phyloP scores from a whole-genome alignment of 352 stramenopile species.

The Thraustochytrium striatum region DNA sequence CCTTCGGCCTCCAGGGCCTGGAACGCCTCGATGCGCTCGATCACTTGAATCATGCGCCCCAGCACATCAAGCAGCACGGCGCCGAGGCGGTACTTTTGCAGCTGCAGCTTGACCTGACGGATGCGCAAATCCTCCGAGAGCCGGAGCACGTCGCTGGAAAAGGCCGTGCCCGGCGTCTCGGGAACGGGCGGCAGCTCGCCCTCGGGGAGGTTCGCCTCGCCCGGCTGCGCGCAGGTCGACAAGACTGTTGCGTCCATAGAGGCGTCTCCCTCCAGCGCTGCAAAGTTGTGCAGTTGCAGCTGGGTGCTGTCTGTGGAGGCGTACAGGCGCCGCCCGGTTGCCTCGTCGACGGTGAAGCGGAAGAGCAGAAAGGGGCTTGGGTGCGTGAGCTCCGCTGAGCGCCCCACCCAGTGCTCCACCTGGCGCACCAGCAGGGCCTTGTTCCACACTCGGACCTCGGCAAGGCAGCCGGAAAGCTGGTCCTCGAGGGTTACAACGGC shows the following conservation, averaged over 20 bases:
- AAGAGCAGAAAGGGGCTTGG: neutral
- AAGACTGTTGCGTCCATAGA: neutral
- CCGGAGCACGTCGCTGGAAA: too few species aligned
- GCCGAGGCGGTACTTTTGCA: neutral
- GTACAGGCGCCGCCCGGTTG: neutral
- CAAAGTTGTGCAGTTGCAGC: neutral
- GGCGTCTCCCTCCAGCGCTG: neutral
- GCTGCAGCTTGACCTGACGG: too few species aligned
- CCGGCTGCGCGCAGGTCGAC: too few species aligned
- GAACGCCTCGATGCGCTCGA: neutral
- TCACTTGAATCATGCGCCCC: neutral
- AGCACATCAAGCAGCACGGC: neutral
- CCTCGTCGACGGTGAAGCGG: neutral
- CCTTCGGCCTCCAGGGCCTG: neutral
- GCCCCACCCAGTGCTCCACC: neutral
- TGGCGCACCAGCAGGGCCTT: neutral
- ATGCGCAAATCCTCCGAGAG: too few species aligned
- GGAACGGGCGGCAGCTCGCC: too few species aligned
- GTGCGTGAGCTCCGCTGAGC: neutral
- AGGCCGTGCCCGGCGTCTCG: too few species aligned
- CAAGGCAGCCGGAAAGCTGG: conserved; percentile 15
- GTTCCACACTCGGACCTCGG: conserved; percentile 16
- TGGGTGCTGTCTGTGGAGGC: neutral
- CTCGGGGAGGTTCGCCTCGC: too few species aligned
- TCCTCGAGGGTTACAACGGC: neutral